Evolutionary conservation across 306 rosid species (phyloP).

Genomic region (Castanospermum australe): DNA sequence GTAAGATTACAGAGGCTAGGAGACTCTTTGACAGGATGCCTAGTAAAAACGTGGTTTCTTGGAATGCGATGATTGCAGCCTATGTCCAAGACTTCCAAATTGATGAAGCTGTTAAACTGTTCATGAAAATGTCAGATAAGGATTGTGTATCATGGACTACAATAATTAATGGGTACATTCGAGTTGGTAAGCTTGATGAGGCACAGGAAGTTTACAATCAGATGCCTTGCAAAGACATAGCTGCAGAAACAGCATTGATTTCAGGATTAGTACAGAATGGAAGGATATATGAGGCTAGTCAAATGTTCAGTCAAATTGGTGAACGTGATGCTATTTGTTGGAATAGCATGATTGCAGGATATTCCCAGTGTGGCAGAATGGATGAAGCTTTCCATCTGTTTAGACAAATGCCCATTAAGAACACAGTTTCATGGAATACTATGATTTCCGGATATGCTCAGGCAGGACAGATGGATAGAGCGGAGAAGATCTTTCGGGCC

Average conservation of each 20-base stretch:
- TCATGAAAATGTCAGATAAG: slow-evolving; percentile 58
- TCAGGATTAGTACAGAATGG: slow-evolving; percentile 62
- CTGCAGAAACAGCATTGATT: slow-evolving; percentile 79
- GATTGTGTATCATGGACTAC: slow-evolving; percentile 89
- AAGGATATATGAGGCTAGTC: slow-evolving; percentile 65
- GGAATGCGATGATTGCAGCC: slow-evolving; percentile 91
- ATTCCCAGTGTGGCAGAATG: slow-evolving; percentile 66
- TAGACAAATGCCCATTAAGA: slow-evolving; percentile 60
- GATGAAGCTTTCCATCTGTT: slow-evolving; percentile 61
- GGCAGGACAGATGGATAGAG: slow-evolving; percentile 67
- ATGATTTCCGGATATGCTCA: slow-evolving; percentile 78
- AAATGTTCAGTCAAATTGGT: slow-evolving; percentile 52
- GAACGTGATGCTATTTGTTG: slow-evolving; percentile 64
- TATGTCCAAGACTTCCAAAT: slow-evolving; percentile 61
- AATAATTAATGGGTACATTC: slow-evolving; percentile 66
- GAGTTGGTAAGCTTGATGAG: slow-evolving; percentile 62
- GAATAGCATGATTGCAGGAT: slow-evolving; percentile 85
- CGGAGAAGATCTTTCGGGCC: slow-evolving; percentile 46
- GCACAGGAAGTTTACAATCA: slow-evolving; percentile 54
- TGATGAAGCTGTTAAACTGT: slow-evolving; percentile 61
- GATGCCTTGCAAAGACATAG: slow-evolving; percentile 72
- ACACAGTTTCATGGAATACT: slow-evolving; percentile 73
- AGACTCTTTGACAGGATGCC: slow-evolving; percentile 66
- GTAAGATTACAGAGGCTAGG: slow-evolving; percentile 58
- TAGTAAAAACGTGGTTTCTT: slow-evolving; percentile 66